These are phyloP conservation scores for Neurospora sp. DNA, from an alignment of 2,329 filamentous ascomycete genomes.

Conservation along the genomic window DNA sequence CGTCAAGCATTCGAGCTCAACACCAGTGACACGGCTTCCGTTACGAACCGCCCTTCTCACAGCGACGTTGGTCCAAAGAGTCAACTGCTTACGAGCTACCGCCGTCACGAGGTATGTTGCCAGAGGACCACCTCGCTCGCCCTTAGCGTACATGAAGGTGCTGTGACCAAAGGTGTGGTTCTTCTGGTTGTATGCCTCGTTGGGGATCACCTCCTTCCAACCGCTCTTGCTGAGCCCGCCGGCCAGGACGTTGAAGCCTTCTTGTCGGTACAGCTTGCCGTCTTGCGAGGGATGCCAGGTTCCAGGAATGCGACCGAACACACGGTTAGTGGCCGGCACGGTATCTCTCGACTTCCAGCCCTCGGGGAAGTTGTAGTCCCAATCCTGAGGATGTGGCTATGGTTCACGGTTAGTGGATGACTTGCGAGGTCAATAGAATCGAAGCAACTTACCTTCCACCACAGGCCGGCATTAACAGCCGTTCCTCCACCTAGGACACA, in stretches of 20 bases:
- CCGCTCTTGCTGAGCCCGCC: conserved; percentile 48
- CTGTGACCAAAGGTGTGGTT: conserved; percentile 55
- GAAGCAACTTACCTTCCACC: conserved; percentile 44
- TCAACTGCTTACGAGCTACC: conserved; percentile 50
- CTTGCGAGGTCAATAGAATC: background rate
- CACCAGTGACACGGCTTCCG: conserved; percentile 52
- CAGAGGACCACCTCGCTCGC: conserved; percentile 59
- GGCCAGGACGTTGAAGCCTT: conserved; percentile 54
- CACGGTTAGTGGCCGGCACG: conserved; percentile 44
- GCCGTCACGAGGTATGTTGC: conserved; percentile 51
- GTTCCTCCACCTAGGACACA: conserved; percentile 61
- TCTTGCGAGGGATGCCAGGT: conserved; percentile 58
- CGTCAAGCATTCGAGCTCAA: conserved; percentile 52
- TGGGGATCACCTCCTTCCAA: conserved; percentile 54
- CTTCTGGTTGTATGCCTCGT: conserved; percentile 51
- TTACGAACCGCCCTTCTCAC: conserved; percentile 58
- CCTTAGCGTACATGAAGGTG: conserved; percentile 57
- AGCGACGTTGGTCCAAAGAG: conserved; percentile 54
- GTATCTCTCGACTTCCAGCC: conserved; percentile 63
- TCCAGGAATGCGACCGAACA: conserved; percentile 62
- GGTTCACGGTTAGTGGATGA: conserved; percentile 5
- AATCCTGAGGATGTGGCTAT: conserved; percentile 52
- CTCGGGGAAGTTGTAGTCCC: conserved; percentile 61
- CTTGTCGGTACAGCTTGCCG: conserved; percentile 55
- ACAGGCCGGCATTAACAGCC: conserved; percentile 58